Evolutionary conservation across 805 yeast genomes (phyloP), one percentile per base, ranked within the genome.

Genomic region (Yarrowia sp.): DNA sequence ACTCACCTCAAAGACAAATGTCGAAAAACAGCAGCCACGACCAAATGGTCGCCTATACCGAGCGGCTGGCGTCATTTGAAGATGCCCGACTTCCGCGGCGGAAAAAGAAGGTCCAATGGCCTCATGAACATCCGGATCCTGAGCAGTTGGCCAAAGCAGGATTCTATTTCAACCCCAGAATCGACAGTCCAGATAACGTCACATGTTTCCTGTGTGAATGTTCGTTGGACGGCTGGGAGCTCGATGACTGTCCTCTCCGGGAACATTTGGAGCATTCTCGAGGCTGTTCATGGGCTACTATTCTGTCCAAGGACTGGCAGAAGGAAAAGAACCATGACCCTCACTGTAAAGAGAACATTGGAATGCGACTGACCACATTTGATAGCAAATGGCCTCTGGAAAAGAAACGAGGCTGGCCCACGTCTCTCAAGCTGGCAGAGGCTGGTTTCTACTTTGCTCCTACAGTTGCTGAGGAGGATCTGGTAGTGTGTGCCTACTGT

Each of bases 371-470:
- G 22, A 68, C 70, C 8, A 71, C 74, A 1, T 71, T 70, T 61
- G 62, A 51, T 11, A 49, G 66, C 38, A 56, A 65, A 65, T 84
- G 87, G 81, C 83, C 83, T 2, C 82, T 79, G 67, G 81, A 77
- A 36, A 59, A 67, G n/a, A 70, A 74, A n/a, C 71, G 76, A 7
- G 78, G 76, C 28, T 77, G 80, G 69, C 81, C 85, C 0, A 73
- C 69, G 0, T 73, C 72, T 49, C 70, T 87, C 73, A 74, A 72
- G 49, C 72, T 89, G 76, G 84, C 85, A 1, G 80, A 79, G 32
- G 83, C 85, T 35, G 96, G 96, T 0, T 87, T 89, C 70, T 85
- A 80, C 67, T 86, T 81, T 71, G 76, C 79, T 11, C 88, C 90
- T 1, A 67, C 72, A 28, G 75, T 78, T 2, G 70, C 71, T n/a